These are phyloP conservation scores for Calocybe indica DNA, from an alignment of 768 basidiomycete genomes.

Conservation along the genomic window DNA sequence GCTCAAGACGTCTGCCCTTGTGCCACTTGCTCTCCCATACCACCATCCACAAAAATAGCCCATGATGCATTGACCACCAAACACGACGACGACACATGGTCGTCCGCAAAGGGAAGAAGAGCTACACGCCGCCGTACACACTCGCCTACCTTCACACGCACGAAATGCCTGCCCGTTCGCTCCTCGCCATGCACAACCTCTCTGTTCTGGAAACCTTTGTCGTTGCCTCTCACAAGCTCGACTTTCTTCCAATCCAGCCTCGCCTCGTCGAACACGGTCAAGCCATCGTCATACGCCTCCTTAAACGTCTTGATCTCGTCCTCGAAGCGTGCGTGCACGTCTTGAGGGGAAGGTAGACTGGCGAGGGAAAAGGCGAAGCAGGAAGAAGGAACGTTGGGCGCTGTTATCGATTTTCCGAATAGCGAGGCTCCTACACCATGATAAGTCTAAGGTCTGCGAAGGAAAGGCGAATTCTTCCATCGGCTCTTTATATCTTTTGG, in stretches of 20 bases:
- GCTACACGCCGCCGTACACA: conserved; percentile 40
- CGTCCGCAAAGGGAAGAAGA: too few species aligned
- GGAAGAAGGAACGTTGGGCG: conserved; percentile 3
- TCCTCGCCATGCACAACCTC: conserved; percentile 75
- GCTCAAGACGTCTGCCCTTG: too few species aligned
- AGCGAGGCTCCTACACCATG: background rate
- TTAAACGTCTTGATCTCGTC: conserved; percentile 34
- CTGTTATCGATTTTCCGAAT: background rate
- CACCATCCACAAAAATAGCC: too few species aligned
- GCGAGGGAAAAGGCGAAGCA: conserved; percentile 52
- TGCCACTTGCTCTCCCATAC: too few species aligned
- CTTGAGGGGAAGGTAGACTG: conserved; percentile 57
- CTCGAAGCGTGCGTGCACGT: background rate
- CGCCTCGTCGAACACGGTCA: conserved; percentile 46
- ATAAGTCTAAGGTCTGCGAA: background rate
- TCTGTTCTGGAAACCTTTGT: conserved; percentile 41
- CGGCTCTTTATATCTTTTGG: too few species aligned
- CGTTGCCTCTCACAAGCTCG: conserved; percentile 69
- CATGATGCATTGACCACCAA: too few species aligned
- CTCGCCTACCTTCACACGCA: conserved; percentile 86
- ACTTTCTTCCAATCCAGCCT: conserved; percentile 56
- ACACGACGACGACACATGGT: too few species aligned
- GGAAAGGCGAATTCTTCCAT: too few species aligned
- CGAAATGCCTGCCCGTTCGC: conserved; percentile 81
- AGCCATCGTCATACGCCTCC: conserved; percentile 41